A percentile compares a stretch with the other conserved stretches of the same genome.
These are phyloP conservation scores for Cicer yamashitae DNA, from an alignment of 306 rosid genomes.

Conservation along the genomic window DNA sequence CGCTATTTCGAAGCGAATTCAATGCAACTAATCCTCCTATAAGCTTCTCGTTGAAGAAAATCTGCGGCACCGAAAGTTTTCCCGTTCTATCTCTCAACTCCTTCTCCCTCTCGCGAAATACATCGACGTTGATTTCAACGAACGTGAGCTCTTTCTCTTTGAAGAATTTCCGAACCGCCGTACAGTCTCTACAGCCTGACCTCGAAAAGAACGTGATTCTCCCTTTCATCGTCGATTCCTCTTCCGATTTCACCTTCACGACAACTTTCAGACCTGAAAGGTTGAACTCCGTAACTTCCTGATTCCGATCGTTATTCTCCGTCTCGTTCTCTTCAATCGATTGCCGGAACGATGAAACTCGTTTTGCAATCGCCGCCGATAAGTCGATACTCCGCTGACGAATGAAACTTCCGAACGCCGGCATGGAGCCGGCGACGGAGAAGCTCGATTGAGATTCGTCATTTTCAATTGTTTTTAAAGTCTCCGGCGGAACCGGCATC, in stretches of 20 bases:
- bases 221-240: conserved; percentile 54
- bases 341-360: conserved; percentile 61
- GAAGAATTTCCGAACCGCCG: conserved; percentile 79
- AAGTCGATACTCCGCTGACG: conserved; percentile 64
- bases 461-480: background rate
- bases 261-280: conserved; percentile 74
- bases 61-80: conserved; percentile 68
- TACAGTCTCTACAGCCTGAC: conserved; percentile 85
- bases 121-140: conserved; percentile 94
- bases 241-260: conserved; percentile 54
- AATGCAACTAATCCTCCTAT: conserved; percentile 88
- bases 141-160: conserved; percentile 61
- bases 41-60: conserved; percentile 91
- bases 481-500: conserved; percentile 68
- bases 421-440: conserved; percentile 49
- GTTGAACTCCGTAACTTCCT: conserved; percentile 62
- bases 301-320: background rate
- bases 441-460: background rate
- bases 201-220: conserved; percentile 85
- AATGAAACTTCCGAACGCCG: conserved; percentile 69
- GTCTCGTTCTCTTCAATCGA: conserved; percentile 28
- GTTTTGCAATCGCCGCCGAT: conserved; percentile 64
- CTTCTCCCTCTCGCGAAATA: conserved; percentile 63
- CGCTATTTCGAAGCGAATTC: conserved; percentile 84
- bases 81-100: conserved; percentile 80